These are phyloP conservation scores for Trichophyton equinum DNA, from an alignment of 2,329 filamentous ascomycete species.

Conservation along the genomic window DNA sequence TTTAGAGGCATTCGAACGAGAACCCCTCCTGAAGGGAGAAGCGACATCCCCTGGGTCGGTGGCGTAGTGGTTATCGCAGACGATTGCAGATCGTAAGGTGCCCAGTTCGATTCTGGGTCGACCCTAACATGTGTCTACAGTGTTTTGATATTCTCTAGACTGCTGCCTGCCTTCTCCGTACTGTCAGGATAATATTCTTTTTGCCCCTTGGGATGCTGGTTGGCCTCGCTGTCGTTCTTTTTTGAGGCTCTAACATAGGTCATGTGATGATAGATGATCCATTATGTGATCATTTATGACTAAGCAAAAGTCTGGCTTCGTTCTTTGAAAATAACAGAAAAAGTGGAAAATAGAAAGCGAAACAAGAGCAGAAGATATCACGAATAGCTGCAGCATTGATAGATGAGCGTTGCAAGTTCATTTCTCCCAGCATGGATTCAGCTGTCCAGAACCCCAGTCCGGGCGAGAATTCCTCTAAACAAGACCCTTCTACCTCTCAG, in stretches of 20 bases:
- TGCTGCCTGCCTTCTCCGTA: too few relatives aligned
- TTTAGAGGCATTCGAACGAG: neutral
- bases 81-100: conserved; percentile 15
- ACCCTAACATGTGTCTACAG: conserved; percentile 5
- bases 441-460: conserved; percentile 7
- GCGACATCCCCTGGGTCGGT: conserved; percentile 8
- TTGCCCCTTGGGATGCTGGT: too few relatives aligned
- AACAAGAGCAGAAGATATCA: neutral
- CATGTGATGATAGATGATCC: too few relatives aligned
- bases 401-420: neutral
- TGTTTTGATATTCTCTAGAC: neutral
- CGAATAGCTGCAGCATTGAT: neutral
- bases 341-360: neutral
- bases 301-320: neutral
- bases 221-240: too few relatives aligned
- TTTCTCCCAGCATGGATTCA: conserved; percentile 11
- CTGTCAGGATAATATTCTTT: too few relatives aligned
- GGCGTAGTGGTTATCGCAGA: conserved; percentile 13
- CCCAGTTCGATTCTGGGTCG: conserved; percentile 13
- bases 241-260: too few relatives aligned
- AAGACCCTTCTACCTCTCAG: conserved; percentile 1
- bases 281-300: too few relatives aligned
- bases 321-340: neutral
- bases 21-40: neutral
- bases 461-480: neutral